Percentiles rank a stretch among this genome's conserved stretches.
Evolutionary conservation across 2,329 filamentous ascomycete genomes (phyloP).

Genomic region (Bipolaris oryzae): DNA sequence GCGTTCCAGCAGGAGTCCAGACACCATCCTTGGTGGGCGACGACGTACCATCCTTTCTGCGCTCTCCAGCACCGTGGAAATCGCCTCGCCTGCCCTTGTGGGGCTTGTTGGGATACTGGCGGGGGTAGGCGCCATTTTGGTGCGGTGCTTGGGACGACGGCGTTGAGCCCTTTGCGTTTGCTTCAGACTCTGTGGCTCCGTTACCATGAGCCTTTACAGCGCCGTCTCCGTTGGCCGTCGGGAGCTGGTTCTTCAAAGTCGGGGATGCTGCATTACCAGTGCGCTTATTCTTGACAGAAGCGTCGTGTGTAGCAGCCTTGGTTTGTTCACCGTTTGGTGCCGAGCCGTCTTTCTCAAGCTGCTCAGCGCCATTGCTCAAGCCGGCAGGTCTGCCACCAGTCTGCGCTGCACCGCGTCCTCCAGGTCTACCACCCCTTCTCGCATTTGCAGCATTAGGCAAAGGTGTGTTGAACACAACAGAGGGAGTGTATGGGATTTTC

Average conservation of each 20-base stretch:
- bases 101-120: constrained; percentile 38
- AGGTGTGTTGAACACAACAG: constrained; percentile 85
- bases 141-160: constrained; percentile 24
- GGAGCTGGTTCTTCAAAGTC: constrained; percentile 35
- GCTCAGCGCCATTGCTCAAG: constrained; percentile 48
- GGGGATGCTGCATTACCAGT: constrained; percentile 42
- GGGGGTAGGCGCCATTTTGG: constrained; percentile 37
- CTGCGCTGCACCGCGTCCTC: constrained; percentile 62
- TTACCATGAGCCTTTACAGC: constrained; percentile 25
- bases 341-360: constrained; percentile 46
- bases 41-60: constrained; percentile 40
- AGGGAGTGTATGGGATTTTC: constrained; percentile 79
- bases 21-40: constrained; percentile 42
- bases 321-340: constrained; percentile 40
- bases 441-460: constrained; percentile 59
- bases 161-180: constrained; percentile 27
- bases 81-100: constrained; percentile 43
- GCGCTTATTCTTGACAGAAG: constrained; percentile 46
- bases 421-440: constrained; percentile 52
- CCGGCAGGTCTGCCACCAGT: constrained; percentile 57
- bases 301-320: constrained; percentile 37
- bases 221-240: constrained; percentile 33
- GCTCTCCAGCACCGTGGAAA: constrained; percentile 34
- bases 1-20: constrained; percentile 38
- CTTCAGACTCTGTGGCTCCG: constrained; percentile 31